Evolutionary conservation across 2,329 filamentous ascomycete species (phyloP), one percentile per base, ranked within the genome.

Genomic region (Claviceps monticola): DNA sequence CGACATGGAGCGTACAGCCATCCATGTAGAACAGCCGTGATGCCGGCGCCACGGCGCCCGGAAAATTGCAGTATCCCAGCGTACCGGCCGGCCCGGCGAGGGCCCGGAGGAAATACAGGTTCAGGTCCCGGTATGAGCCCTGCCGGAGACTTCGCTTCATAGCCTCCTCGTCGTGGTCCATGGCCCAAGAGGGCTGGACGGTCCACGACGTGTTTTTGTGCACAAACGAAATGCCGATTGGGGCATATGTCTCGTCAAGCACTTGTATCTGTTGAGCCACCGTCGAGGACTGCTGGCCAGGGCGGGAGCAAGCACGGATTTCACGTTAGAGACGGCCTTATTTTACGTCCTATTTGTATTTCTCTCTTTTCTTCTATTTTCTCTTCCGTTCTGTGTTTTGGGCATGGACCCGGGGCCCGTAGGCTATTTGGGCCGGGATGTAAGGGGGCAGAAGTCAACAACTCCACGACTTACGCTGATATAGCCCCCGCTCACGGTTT

Each of bases 121-220:
- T 74, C 34, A 74, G 66, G 52, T 69, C 63, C 2, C 58, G 42
- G 56, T 69, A 69, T 48, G 54, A 61, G 51, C 67, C 68, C 60
- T 69, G 66, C 55, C 68, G 68, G 44, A 74, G 66, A 26, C 64
- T 56, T 39, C 58, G 59, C 66, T 73, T 73, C 71, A 74, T 74
- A 34, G 56, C 59, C 57, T 72, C 66, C 23, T 45, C 43, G 49
- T 59, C 55, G 21, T 53, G 52, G 56, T 68, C 46, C 44, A 66
- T 69, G 23, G 70, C 68, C 73, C 73, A 77, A 53, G 59, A 61
- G 21, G 59, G 47, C 63, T 76, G 73, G 59, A 74, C 58, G 39
- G 71, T 72, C 56, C 63, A 68, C 52, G 68, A 66, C 41, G 63
- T 71, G 54, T 64, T 61, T 48, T 66, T 64, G 47, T 73, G 64